Base-by-base conservation (phyloP, 73 alveolate species). In the Effrenium voratum region DNA sequence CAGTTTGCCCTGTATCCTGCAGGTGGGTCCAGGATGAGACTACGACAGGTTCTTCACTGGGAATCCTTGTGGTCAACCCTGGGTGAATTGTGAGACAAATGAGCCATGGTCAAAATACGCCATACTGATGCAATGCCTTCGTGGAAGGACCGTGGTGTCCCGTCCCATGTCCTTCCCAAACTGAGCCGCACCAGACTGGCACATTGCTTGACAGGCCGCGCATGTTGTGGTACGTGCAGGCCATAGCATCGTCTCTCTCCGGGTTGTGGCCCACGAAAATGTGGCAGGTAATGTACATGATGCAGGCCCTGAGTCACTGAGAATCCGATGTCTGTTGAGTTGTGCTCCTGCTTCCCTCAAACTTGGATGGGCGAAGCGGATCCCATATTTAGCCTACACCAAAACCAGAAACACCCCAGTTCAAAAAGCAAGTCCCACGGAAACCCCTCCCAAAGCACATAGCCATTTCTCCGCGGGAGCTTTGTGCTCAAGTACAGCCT, bases 191-290 rank as follows among this genome's bases (percentile, higher is more conserved):
- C n/a, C n/a, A n/a, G n/a, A n/a, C n/a, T n/a, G n/a, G n/a, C n/a
- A n/a, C n/a, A 60, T 4, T 72, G 4, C 24, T 19, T 5, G 68
- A 66, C 84, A 44, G 34, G 95, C 3, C 70, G 41, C 96, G 87
- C 96, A 90, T 68, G 41, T 66, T 68, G 75, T 90, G 96, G 55
- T 90, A 90, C 5, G 96, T 90, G 73, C 81, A 34, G 3, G 96
- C 85, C 96, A 90, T 90, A 15, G 45, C 38, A 24, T 90, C 96
- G 43, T 90, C 96, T 50, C 96, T 63, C 57, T 90, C 47, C 16
- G 96, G 96, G 41, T 90, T 90, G 96, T 90, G 96, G 44, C 96
- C 96, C 24, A 90, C 96, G 52, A 43, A 90, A 50, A 46, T 45
- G 73, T 90, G 96, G 86, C 96, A 90, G 38, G 13, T 5, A 57